Evolutionary conservation across 2,329 filamentous ascomycete genomes (phyloP).

Genomic region (Zarea fungicola): DNA sequence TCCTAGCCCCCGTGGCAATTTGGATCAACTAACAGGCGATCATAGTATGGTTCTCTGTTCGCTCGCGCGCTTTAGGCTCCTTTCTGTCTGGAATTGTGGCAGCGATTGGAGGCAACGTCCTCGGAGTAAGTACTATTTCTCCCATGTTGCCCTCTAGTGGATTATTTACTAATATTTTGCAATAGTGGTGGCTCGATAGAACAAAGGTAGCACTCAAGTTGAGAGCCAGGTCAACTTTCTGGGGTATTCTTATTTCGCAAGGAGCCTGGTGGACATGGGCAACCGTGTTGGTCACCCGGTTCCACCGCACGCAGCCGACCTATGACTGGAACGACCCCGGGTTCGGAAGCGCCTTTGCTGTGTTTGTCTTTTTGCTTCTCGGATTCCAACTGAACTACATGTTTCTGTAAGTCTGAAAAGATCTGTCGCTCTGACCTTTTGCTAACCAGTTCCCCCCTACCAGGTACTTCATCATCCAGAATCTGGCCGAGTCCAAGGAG

Average conservation of each 20-base stretch:
- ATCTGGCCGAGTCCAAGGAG: slow-evolving; percentile 54
- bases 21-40: no score
- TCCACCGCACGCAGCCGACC: slow-evolving; percentile 48
- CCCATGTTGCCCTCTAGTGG: background rate
- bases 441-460: background rate
- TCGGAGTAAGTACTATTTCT: slow-evolving; percentile 44
- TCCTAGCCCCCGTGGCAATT: no score
- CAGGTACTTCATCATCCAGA: slow-evolving; percentile 65
- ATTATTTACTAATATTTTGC: background rate
- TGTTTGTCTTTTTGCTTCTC: slow-evolving; percentile 62
- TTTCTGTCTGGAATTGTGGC: slow-evolving; percentile 66
- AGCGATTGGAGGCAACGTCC: slow-evolving; percentile 58
- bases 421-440: background rate
- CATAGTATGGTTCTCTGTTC: slow-evolving; percentile 62
- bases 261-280: slow-evolving; percentile 71
- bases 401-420: slow-evolving; percentile 47
- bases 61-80: slow-evolving; percentile 63
- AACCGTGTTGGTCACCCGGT: slow-evolving; percentile 59
- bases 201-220: slow-evolving; percentile 47
- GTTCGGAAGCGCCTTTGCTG: slow-evolving; percentile 61
- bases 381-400: slow-evolving; percentile 72
- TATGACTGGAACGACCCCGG: slow-evolving; percentile 61
- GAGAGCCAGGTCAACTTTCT: slow-evolving; percentile 52
- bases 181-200: slow-evolving; percentile 53
- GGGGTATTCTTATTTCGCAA: slow-evolving; percentile 49